These are phyloP conservation scores for Didymella arachidicola DNA, from an alignment of 2,329 filamentous ascomycete genomes.

Conservation along the genomic window DNA sequence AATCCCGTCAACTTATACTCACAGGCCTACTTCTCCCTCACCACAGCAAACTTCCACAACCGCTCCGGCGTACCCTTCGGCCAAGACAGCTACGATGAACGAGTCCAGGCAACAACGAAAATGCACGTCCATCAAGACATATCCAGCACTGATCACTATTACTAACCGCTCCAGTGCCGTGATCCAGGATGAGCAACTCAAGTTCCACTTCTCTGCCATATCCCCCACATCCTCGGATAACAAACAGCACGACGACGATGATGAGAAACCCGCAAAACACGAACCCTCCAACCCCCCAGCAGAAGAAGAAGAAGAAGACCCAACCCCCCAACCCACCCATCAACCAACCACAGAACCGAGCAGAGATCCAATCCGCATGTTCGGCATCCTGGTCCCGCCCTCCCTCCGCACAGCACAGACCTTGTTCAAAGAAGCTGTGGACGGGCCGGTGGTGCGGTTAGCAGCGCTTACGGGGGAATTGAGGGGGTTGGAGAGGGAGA, in stretches of 20 bases:
- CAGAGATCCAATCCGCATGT: constrained; percentile 65
- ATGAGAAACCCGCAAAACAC: too few relatives aligned
- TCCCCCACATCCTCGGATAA: too few relatives aligned
- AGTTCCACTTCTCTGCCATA: neutral
- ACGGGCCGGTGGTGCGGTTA: constrained; percentile 65
- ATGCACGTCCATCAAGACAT: constrained; percentile 47
- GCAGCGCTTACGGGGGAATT: constrained; percentile 67
- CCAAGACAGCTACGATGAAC: constrained; percentile 73
- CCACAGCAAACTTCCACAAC: constrained; percentile 79
- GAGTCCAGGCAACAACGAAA: constrained; percentile 69
- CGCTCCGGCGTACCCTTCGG: constrained; percentile 71
- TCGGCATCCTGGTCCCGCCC: constrained; percentile 61
- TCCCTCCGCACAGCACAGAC: constrained; percentile 65
- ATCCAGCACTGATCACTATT: too few relatives aligned
- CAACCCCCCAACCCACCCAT: too few relatives aligned
- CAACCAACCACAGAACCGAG: too few relatives aligned
- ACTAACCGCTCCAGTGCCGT: neutral
- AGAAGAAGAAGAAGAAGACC: neutral
- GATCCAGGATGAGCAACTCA: constrained; percentile 15
- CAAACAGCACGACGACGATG: too few relatives aligned
- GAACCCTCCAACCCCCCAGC: too few relatives aligned
- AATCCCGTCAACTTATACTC: neutral
- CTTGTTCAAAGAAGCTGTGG: constrained; percentile 64
- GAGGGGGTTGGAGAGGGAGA: constrained; percentile 71
- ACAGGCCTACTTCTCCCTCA: constrained; percentile 62